Evolutionary conservation across 1,284 basidiomycete genomes (phyloP).

Genomic region (Marasmius oreades): DNA sequence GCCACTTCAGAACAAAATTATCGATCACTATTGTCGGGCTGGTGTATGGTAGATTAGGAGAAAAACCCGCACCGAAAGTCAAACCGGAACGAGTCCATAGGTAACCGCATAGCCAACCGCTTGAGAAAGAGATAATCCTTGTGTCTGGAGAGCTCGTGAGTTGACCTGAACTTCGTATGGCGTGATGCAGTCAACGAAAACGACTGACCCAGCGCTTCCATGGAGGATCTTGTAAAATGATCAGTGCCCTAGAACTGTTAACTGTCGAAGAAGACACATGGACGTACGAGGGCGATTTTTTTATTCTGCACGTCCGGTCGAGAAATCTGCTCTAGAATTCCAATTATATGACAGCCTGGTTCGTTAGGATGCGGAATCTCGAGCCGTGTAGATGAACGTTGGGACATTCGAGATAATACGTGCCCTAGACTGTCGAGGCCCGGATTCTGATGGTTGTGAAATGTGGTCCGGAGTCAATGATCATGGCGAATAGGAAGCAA

Average conservation of each 20-base stretch:
- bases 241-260: not conserved
- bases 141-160: conserved; percentile 44
- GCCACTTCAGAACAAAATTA: conserved; percentile 44
- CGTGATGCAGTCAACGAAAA: conserved; percentile 12
- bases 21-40: conserved; percentile 5
- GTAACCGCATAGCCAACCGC: conserved; percentile 61
- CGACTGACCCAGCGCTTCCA: conserved; percentile 67
- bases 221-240: conserved; percentile 60
- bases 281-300: conserved; percentile 66
- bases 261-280: not conserved
- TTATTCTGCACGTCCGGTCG: conserved; percentile 45
- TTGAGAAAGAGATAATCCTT: conserved; percentile 83
- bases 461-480: too few species aligned
- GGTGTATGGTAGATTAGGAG: not conserved
- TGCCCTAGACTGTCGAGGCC: too few species aligned
- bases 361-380: conserved; percentile 54
- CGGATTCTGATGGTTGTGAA: too few species aligned
- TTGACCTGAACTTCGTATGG: not conserved
- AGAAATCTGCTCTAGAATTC: conserved; percentile 63
- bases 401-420: not conserved
- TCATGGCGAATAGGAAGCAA: too few species aligned
- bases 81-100: conserved; percentile 79
- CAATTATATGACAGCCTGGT: conserved; percentile 46
- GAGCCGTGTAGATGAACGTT: not conserved
- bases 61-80: conserved; percentile 66